Base-by-base conservation (phyloP, 148 eudicot species). In the Pharnaceum exiguum region DNA sequence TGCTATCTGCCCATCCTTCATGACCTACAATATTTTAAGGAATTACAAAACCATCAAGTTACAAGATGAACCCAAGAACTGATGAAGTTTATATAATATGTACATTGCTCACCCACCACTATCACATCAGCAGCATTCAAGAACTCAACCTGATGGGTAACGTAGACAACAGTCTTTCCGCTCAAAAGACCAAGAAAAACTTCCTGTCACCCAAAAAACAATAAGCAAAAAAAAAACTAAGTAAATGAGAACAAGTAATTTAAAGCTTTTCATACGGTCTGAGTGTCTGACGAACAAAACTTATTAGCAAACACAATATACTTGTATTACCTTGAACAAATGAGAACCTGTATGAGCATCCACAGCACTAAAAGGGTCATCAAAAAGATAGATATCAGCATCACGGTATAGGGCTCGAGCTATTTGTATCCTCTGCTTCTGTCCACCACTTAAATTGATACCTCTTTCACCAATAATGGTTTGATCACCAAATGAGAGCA, bases 381-480 rank as follows among this genome's bases (percentile, higher is more conserved):
- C 66, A 28, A 62, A 50, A 0, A 62, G 28, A 61, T 51, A 62
- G 21, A 62, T 62, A 36, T 62, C 67, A 5, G 37, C 48, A 17
- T 51, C 67, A 22, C 52, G 58, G 59, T 63, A 63, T 22, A 63
- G 23, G 15, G 67, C 58, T 18, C 66, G 56, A 16, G 66, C 66
- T 7, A 61, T 61, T 26, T 61, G 66, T 61, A 61, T 61, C 38
- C 66, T 36, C 16, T 61, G 66, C 56, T 62, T 62, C 28, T 62
- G 57, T 63, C 81, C 77, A 4, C 81, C 81, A 57, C 77, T 72
- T 57, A 77, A 51, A 51, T 77, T 77, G 24, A 78, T 78, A 32
- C 82, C 82, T 32, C 82, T 78, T 46, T 78, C 79, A 13, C 79
- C 83, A 21, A 79, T 75, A 40, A 79, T 55, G n/a, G 79, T 79